Conservation (phyloP, 2,329 filamentous ascomycete genomes). For the Nectriaceae sp. region DNA sequence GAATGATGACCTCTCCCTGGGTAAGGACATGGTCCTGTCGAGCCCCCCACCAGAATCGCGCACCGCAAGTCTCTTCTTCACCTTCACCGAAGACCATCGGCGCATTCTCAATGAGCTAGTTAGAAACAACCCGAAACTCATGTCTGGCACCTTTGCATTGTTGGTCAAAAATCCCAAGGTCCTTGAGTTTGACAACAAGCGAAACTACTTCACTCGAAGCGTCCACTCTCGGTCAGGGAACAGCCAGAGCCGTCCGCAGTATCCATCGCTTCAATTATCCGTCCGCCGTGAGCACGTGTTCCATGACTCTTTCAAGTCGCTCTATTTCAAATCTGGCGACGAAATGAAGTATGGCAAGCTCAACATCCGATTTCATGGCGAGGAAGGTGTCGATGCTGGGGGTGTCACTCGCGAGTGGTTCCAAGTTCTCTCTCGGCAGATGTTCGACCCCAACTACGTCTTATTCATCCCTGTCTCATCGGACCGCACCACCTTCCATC, state of each 20-base stretch:
- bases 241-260: constrained; percentile 69
- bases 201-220: constrained; percentile 96
- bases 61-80: constrained; percentile 93
- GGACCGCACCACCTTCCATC: constrained; percentile 97
- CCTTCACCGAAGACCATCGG: constrained; percentile 94
- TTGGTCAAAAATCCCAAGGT: constrained; percentile 99
- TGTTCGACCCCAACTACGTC: constrained; percentile 98
- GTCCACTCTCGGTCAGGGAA: constrained; percentile 72
- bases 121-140: constrained; percentile 93
- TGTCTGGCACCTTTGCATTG: constrained; percentile 96
- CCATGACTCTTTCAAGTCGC: constrained; percentile 96
- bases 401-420: constrained; percentile 99
- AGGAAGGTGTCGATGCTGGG: constrained; percentile 96
- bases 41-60: constrained; percentile 76
- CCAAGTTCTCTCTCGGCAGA: constrained; percentile 92
- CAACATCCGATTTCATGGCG: constrained; percentile 94
- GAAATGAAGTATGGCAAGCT: constrained; percentile 99
- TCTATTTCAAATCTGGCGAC: constrained; percentile 94
- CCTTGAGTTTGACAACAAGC: constrained; percentile 98
- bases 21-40: constrained; percentile 70
- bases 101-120: constrained; percentile 98
- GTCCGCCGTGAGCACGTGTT: constrained; percentile 95
- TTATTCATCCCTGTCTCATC: constrained; percentile 96
- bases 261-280: constrained; percentile 76
- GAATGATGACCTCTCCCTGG: constrained; percentile 62